These are phyloP conservation scores for Citrus sinensis DNA, from an alignment of 345 rosid species.

Conservation along the genomic window DNA sequence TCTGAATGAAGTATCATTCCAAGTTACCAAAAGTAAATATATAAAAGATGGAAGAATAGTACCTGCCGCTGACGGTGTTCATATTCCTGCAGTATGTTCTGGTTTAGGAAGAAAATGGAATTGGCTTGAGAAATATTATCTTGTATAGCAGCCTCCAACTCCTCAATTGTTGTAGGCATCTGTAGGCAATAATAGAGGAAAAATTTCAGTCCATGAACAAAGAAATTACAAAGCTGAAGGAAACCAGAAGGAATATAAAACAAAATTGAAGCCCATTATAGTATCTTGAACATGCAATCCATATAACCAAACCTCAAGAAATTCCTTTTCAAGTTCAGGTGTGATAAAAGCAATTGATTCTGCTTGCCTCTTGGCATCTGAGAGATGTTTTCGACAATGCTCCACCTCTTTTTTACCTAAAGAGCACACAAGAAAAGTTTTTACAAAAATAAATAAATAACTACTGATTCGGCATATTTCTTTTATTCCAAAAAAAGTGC, in stretches of 20 bases:
- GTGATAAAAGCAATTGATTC: slow-evolving; percentile 76
- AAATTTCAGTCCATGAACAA: not conserved
- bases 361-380: slow-evolving; percentile 74
- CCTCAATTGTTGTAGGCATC: slow-evolving; percentile 85
- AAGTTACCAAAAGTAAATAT: not conserved
- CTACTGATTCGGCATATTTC: not conserved
- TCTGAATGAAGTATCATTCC: slow-evolving; percentile 12
- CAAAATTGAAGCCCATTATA: not conserved
- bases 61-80: slow-evolving; percentile 73
- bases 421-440: slow-evolving; percentile 10
- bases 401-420: slow-evolving; percentile 70
- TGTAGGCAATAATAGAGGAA: slow-evolving; percentile 17
- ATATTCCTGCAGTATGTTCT: slow-evolving; percentile 75
- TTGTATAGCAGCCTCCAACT: slow-evolving; percentile 85
- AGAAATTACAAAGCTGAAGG: not conserved
- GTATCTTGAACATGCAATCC: too few species aligned
- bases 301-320: slow-evolving; percentile 55
- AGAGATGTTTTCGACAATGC: slow-evolving; percentile 40
- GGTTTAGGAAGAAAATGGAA: slow-evolving; percentile 76
- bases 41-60: slow-evolving; percentile 14
- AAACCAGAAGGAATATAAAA: not conserved
- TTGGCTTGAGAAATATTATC: slow-evolving; percentile 80
- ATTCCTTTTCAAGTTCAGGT: slow-evolving; percentile 70
- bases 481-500: not conserved
- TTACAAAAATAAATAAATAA: not conserved